These are phyloP conservation scores for Candida mattraensis DNA, from an alignment of 805 yeast genomes.

Conservation along the genomic window DNA sequence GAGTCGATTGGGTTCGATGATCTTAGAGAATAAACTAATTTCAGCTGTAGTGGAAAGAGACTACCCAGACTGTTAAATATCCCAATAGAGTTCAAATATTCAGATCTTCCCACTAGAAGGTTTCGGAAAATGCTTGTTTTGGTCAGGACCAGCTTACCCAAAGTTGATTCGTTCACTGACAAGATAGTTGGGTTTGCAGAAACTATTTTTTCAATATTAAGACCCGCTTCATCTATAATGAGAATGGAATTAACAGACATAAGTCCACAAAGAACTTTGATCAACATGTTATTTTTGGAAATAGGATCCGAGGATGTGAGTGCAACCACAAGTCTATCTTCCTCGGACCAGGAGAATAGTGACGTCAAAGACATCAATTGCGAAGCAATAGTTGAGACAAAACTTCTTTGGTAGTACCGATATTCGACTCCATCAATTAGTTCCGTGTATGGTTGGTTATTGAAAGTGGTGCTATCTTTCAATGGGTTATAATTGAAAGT, in stretches of 20 bases:
- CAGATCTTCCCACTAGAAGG: conserved; percentile 36
- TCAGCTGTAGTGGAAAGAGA: conserved; percentile 28
- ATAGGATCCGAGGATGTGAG: conserved; percentile 10
- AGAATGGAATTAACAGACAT: conserved; percentile 32
- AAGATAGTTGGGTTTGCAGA: conserved; percentile 34
- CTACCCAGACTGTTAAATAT: conserved; percentile 41
- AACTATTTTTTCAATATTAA: conserved; percentile 16
- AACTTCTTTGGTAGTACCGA: conserved; percentile 34
- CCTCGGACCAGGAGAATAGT: conserved; percentile 26
- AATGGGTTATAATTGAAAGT: conserved; percentile 18
- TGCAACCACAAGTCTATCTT: conserved; percentile 27
- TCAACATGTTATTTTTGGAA: conserved; percentile 29
- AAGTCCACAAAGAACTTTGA: conserved; percentile 41
- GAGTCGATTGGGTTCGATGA: conserved; percentile 19
- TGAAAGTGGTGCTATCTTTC: conserved; percentile 25
- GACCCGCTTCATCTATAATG: conserved; percentile 19
- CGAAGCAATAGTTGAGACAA: conserved; percentile 37
- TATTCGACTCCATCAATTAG: conserved; percentile 24
- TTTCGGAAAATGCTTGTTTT: conserved; percentile 23
- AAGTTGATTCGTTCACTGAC: conserved; percentile 26
- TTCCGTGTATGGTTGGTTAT: conserved; percentile 30
- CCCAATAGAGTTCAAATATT: conserved; percentile 48
- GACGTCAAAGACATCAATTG: conserved; percentile 34
- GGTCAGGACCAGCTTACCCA: conserved; percentile 25
- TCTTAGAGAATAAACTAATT: conserved; percentile 42